These are phyloP conservation scores for Zoysia pacifica DNA, from an alignment of 176 grass and related monocot species.

Conservation along the genomic window DNA sequence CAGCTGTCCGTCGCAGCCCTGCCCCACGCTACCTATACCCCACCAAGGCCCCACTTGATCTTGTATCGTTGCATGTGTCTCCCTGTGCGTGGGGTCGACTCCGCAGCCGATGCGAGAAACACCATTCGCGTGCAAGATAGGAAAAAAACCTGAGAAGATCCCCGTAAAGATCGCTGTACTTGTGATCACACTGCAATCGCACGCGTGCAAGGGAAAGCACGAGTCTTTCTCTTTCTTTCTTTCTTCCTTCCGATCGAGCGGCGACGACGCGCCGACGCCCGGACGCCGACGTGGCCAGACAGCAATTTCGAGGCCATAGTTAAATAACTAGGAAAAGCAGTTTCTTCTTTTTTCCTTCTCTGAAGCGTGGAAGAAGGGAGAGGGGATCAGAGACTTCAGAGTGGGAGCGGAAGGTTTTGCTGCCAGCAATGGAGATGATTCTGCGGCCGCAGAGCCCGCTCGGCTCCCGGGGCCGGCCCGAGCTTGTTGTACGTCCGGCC, in stretches of 20 bases:
- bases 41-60: background rate
- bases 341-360: conserved; percentile 20
- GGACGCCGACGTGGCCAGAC: background rate
- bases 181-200: conserved; percentile 25
- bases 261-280: background rate
- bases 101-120: background rate
- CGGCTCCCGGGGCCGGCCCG: conserved; percentile 41
- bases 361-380: background rate
- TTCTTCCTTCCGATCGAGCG: conserved; percentile 12
- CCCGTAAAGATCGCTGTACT: background rate
- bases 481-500: conserved; percentile 31
- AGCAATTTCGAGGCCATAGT: conserved; percentile 27
- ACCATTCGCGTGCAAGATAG: conserved; percentile 17
- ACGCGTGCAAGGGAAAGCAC: conserved; percentile 27
- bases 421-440: conserved; percentile 50
- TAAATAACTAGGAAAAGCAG: conserved; percentile 16
- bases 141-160: too few relatives aligned
- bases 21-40: background rate
- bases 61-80: background rate
- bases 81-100: background rate
- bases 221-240: background rate
- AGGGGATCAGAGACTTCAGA: conserved; percentile 18
- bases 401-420: background rate
- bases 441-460: conserved; percentile 51
- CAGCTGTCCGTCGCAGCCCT: conserved; percentile 32